Conservation (phyloP, 2,329 filamentous ascomycete genomes). For the Fusarium sp. region DNA sequence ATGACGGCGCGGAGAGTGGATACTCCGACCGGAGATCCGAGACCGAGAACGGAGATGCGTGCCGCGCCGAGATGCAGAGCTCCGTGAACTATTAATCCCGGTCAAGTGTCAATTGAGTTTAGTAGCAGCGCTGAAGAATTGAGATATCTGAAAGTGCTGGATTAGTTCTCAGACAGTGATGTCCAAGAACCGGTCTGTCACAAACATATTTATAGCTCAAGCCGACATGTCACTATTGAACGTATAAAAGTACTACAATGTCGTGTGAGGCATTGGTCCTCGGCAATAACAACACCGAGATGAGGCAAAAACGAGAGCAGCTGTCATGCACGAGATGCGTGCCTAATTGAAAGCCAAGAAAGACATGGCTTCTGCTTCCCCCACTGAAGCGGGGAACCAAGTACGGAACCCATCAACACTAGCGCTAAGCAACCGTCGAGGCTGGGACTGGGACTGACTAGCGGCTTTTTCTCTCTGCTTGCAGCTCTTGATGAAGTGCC, state of each 20-base stretch:
- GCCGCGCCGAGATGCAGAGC: constrained; percentile 42
- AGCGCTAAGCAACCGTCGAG: constrained; percentile 35
- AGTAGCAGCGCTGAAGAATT: not conserved
- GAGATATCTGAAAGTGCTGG: not conserved
- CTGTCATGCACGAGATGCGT: constrained; percentile 30
- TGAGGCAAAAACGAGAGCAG: constrained; percentile 26
- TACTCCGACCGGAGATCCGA: constrained; percentile 44
- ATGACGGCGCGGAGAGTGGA: constrained; percentile 46
- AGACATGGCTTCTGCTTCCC: constrained; percentile 21
- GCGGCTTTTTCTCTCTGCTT: constrained; percentile 31
- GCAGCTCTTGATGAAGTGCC: constrained; percentile 39
- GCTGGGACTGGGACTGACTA: constrained; percentile 13
- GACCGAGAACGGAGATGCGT: constrained; percentile 44
- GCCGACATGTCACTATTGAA: not conserved
- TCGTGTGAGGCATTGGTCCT: constrained; percentile 13
- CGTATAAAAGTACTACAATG: constrained; percentile 1
- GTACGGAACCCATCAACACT: constrained; percentile 36
- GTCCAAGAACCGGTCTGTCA: not conserved
- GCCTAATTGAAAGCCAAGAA: constrained; percentile 24
- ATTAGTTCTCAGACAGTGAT: not conserved
- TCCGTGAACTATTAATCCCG: constrained; percentile 28
- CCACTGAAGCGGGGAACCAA: constrained; percentile 33
- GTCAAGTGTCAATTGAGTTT: constrained; percentile 17
- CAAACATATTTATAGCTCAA: not conserved
- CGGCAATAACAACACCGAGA: constrained; percentile 40